A percentile compares a stretch with the other conserved stretches of the same genome.
Conservation (phyloP, 768 basidiomycete species). For the Xerocomellus amylosporus region DNA sequence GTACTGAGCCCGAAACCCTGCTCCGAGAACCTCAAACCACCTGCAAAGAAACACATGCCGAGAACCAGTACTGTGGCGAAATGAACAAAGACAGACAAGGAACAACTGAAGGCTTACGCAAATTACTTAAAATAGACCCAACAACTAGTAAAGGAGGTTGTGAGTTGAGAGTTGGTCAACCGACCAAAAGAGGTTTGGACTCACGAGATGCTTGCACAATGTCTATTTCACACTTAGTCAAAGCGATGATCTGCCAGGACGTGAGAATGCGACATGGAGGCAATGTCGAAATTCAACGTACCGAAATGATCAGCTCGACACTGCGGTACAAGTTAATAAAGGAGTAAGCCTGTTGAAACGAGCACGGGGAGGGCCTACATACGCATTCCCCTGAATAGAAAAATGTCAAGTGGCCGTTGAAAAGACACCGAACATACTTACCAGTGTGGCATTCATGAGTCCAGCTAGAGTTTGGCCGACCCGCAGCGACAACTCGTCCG, state of each 20-base stretch:
- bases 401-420: background rate
- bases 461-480: constrained; percentile 83
- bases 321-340: constrained; percentile 21
- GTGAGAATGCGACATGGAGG: background rate
- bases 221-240: constrained; percentile 73
- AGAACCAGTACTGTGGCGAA: constrained; percentile 66
- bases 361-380: constrained; percentile 1
- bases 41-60: constrained; percentile 82
- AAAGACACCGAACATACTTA: constrained; percentile 29
- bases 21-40: constrained; percentile 70
- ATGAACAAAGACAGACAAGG: background rate
- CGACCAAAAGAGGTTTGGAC: constrained; percentile 21
- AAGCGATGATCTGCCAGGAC: constrained; percentile 60
- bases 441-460: constrained; percentile 79
- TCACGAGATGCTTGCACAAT: constrained; percentile 78
- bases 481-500: constrained; percentile 77
- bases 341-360: background rate
- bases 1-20: constrained; percentile 72
- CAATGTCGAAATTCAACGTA: constrained; percentile 24
- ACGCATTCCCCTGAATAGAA: constrained; percentile 28
- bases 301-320: constrained; percentile 66
- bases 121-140: constrained; percentile 80
- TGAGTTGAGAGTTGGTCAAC: background rate
- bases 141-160: constrained; percentile 48
- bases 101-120: constrained; percentile 39